These are phyloP conservation scores for Papiliotrema nemorosa DNA, from an alignment of 1,284 basidiomycete genomes.

Conservation along the genomic window DNA sequence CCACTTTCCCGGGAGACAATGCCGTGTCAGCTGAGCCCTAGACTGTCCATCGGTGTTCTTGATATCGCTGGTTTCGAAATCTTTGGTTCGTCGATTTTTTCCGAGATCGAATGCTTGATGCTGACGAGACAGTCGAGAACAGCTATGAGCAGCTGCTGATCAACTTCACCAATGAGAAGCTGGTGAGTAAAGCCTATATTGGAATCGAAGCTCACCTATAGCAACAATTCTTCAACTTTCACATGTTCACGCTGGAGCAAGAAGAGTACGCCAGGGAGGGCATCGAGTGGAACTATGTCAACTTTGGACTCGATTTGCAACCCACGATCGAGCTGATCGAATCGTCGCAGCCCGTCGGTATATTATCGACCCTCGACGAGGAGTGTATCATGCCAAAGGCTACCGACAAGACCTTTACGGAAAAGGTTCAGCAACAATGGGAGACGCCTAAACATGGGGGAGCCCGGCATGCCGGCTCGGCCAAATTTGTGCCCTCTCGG, in stretches of 20 bases:
- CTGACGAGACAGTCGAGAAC: conserved; percentile 53
- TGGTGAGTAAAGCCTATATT: conserved; percentile 44
- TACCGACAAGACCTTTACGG: conserved; percentile 89
- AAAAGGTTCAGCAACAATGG: conserved; percentile 63
- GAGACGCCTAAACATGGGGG: conserved; percentile 32
- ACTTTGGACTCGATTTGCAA: conserved; percentile 96
- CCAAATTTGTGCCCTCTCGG: conserved; percentile 81
- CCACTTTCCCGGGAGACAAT: not conserved
- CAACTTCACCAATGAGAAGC: conserved; percentile 97
- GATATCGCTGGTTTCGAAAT: conserved; percentile 99
- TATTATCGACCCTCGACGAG: conserved; percentile 91
- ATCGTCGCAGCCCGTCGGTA: conserved; percentile 67
- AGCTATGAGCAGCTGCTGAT: conserved; percentile 98
- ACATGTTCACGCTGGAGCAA: conserved; percentile 99
- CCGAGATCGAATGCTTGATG: not conserved
- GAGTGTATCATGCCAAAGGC: conserved; percentile 99
- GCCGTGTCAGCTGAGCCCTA: conserved; percentile 35
- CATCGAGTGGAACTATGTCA: conserved; percentile 98
- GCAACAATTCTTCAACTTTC: conserved; percentile 85
- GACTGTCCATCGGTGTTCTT: conserved; percentile 89
- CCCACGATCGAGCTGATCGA: conserved; percentile 99
- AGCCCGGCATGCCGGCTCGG: conserved; percentile 61
- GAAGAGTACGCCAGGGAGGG: conserved; percentile 97
- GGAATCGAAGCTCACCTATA: not conserved
- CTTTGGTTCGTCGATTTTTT: conserved; percentile 44